Base-by-base conservation (phyloP, 345 rosid genomes). In the Lepidium sativum region DNA sequence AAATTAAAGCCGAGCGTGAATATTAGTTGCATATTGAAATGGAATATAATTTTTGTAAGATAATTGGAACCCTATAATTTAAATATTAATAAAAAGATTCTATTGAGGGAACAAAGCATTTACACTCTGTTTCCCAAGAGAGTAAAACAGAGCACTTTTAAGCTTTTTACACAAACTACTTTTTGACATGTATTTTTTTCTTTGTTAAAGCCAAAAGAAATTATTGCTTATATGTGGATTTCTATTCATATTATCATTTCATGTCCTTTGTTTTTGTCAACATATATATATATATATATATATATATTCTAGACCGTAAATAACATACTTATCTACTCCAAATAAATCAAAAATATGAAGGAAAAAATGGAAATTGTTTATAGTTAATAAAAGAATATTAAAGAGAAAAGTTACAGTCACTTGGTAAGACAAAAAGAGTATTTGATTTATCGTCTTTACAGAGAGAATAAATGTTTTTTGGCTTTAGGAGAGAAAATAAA, bases 381-480 rank as follows among this genome's bases (percentile, higher is more conserved):
- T 66, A 14, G 33, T 33, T 10, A 6, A 43, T 1, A 21, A 31
- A 6, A 45, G 18, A 35, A 1, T 0, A 41, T 65, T 2, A 55
- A 66, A 15, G 16, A 23, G 7, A 32, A 65, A 65, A 8, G 41
- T 32, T 31, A 31, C 12, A 5, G 18, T 9, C 4, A 20, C 20
- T 45, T 55, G 32, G 50, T 56, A 35, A 49, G 38, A 52, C 31
- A 15, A 42, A 60, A 33, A 18, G 11, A 42, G 21, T 15, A 69
- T 69, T 9, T 69, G 54, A 43, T 44, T 27, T 70, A 38, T 45
- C 29, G 3, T 50, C 60, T 43, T 50, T 51, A 31, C 42, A 32
- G 0, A 8, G 45, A 43, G 63, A 44, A 70, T 60, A 60, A 33
- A 52, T 52, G 45, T 61, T 43, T 42, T 53, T 62, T 16, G 40